Evolutionary conservation across 2,329 filamentous ascomycete species (phyloP), one percentile per base, ranked within the genome.

Genomic region (Mollisia scopiformis): DNA sequence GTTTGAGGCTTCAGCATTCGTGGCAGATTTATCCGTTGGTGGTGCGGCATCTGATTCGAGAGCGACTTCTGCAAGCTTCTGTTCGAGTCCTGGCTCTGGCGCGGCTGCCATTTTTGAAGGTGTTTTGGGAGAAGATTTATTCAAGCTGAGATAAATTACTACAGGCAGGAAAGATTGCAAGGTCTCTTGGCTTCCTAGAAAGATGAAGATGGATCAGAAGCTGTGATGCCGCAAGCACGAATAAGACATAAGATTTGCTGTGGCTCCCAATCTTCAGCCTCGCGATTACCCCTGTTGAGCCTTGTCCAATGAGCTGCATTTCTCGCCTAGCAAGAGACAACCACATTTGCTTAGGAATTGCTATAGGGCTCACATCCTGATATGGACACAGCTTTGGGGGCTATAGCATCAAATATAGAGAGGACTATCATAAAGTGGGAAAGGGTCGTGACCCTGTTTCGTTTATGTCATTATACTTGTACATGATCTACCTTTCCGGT

Each of bases 51-150:
- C 49, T 47, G 59, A 25, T 41, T 61, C 62, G 3, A 69, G 59
- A 30, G 64, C 62, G 43, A 68, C 56, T 19, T 66, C 64, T 41
- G 49, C 62, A 39, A 62, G 56, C 60, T 59, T 62, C 51, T 57
- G 39, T 19, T 59, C 52, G 23, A 59, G 56, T 31, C 16, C 39
- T n/a, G 37, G 21, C 27, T 58, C 28, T 50, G 58, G 55, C 56
- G 59, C 57, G 61, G 63, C 57, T 63, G 64, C 54, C 63, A 65
- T 65, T 35, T 46, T 60, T 21, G 39, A 2, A 43, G n/a, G 39
- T 19, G 10, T 43, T 21, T 35, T 5, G 46, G 19, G 39, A 16
- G 11, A n/a, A 33, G 19, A 21, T 8, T n/a, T 27, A 8, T 37
- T 8, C 3, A 39, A 27, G 28, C 13, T 25, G 1, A 11, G 21